Percentiles rank a stretch among this genome's conserved stretches.
Conservation (phyloP, 305 asterid species). For the Fraxinus velutina region DNA sequence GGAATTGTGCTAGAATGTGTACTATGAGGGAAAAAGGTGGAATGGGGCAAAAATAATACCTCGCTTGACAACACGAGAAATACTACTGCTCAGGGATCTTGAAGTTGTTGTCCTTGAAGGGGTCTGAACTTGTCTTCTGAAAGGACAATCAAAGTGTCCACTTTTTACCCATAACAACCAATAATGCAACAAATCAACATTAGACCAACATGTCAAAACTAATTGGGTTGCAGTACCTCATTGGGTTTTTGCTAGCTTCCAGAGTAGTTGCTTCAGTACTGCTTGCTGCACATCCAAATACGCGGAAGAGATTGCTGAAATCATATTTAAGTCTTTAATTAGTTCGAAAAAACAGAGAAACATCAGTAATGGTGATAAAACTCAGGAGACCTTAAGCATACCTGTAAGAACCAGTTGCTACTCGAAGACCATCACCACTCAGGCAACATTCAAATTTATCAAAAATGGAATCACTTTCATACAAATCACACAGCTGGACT, state of each 20-base stretch:
- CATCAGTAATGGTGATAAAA: conserved; percentile 3
- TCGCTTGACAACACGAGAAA: conserved; percentile 84
- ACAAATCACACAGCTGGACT: conserved; percentile 83
- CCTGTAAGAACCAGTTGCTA: conserved; percentile 99
- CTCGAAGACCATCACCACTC: conserved; percentile 92
- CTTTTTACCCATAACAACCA: conserved; percentile 21
- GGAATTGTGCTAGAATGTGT: neutral
- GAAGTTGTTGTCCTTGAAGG: conserved; percentile 63
- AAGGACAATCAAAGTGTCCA: conserved; percentile 7
- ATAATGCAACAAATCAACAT: neutral
- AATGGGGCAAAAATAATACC: conserved; percentile 37
- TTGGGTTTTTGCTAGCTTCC: conserved; percentile 97
- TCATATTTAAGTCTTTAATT: neutral
- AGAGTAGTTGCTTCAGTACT: conserved; percentile 83
- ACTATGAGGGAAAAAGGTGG: neutral
- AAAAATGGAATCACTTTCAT: conserved; percentile 94
- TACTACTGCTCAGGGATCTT: conserved; percentile 80
- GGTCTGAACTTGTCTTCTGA: conserved; percentile 84
- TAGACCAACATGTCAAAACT: conserved; percentile 3
- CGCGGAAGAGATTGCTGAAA: conserved; percentile 91
- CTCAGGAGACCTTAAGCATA: conserved; percentile 23
- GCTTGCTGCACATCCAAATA: conserved; percentile 78
- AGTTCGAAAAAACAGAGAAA: neutral
- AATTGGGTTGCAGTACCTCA: conserved; percentile 55
- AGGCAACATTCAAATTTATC: conserved; percentile 98